Conservation (phyloP, 257 asterid species). For the Sherardia arvensis region DNA sequence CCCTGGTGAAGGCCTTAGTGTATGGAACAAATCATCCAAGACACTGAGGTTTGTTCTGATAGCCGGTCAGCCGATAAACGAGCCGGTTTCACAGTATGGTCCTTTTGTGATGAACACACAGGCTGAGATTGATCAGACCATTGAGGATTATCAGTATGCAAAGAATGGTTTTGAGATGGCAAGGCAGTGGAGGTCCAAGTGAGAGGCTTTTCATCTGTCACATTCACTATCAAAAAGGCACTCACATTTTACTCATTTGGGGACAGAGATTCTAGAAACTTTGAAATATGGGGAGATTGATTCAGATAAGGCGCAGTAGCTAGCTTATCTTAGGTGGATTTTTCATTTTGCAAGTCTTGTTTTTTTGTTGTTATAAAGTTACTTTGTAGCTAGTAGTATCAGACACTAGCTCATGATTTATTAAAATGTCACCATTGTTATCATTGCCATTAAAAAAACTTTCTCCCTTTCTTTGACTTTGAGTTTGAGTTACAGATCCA, state of each 20-base stretch:
- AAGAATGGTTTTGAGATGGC: constrained; percentile 90
- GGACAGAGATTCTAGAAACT: constrained; percentile 15
- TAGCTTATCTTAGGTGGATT: constrained; percentile 16
- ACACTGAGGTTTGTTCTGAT: constrained; percentile 60
- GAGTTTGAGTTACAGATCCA: background rate
- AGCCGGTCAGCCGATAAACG: constrained; percentile 77
- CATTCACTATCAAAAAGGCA: constrained; percentile 14
- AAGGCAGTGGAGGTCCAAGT: constrained; percentile 60
- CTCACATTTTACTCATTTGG: background rate
- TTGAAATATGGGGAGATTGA: constrained; percentile 5
- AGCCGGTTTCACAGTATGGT: constrained; percentile 80
- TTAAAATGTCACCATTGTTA: constrained; percentile 3
- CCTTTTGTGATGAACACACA: constrained; percentile 97
- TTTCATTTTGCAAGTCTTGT: constrained; percentile 11
- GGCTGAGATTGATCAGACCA: constrained; percentile 65
- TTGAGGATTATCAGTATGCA: constrained; percentile 62
- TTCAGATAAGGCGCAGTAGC: background rate
- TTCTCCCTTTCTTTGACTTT: background rate
- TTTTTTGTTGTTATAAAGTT: constrained; percentile 1
- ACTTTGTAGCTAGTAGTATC: constrained; percentile 6
- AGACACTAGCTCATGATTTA: constrained; percentile 10
- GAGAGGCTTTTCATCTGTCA: constrained; percentile 24
- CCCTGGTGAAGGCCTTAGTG: constrained; percentile 77
- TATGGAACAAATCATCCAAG: constrained; percentile 56
- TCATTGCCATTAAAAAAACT: background rate